Evolutionary conservation across 1,284 basidiomycete genomes (phyloP).

Genomic region (Pascua guehoae): DNA sequence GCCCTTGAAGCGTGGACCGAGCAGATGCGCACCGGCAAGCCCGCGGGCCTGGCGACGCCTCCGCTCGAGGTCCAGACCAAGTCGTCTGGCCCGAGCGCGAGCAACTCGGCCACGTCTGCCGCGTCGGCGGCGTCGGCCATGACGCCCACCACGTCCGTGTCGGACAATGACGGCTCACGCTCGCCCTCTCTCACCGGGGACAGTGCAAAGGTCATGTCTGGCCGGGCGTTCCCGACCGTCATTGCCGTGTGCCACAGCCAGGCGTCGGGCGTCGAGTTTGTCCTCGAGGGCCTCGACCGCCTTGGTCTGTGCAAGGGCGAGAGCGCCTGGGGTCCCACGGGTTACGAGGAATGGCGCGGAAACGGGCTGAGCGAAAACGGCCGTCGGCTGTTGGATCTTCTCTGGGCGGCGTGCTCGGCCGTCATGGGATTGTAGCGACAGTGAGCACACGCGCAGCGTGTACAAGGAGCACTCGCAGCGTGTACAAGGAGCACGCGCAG

Average conservation of each 20-base stretch:
- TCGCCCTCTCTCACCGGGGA: conserved; percentile 7
- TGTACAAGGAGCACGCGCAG: too few relatives aligned
- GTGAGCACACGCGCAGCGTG: too few relatives aligned
- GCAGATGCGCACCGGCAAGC: conserved; percentile 21
- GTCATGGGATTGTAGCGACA: conserved; percentile 42
- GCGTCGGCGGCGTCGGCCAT: not conserved
- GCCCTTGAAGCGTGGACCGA: conserved; percentile 24
- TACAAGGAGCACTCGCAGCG: too few relatives aligned
- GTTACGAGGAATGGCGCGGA: conserved; percentile 50
- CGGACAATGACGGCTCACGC: not conserved
- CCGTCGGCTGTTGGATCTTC: conserved; percentile 40
- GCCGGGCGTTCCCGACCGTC: conserved; percentile 47
- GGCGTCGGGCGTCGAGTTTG: conserved; percentile 48
- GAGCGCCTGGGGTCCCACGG: conserved; percentile 49
- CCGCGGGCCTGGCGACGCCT: conserved; percentile 12
- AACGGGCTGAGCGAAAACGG: conserved; percentile 45
- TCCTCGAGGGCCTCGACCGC: conserved; percentile 48
- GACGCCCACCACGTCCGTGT: not conserved
- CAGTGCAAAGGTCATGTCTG: conserved; percentile 6
- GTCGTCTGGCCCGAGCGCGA: too few relatives aligned
- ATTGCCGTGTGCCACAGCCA: conserved; percentile 49
- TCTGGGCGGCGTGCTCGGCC: conserved; percentile 46
- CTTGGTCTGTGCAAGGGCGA: conserved; percentile 46
- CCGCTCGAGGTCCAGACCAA: conserved; percentile 5
- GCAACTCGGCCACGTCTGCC: not conserved